Evolutionary conservation across 495 filamentous ascomycete genomes (phyloP).

Genomic region (Aspergillus affinis): DNA sequence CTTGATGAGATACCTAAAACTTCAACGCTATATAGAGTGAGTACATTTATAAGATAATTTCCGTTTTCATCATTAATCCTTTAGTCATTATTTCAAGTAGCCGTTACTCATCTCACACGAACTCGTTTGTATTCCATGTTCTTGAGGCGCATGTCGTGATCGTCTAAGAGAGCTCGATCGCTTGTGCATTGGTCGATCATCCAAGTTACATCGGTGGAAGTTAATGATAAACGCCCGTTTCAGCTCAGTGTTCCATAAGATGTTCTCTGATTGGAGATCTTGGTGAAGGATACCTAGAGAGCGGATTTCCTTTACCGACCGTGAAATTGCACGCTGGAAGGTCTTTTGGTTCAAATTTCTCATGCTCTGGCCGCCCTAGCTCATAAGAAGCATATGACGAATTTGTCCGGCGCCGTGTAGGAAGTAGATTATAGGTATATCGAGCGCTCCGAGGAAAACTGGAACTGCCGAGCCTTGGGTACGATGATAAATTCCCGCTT

Average conservation of each 20-base stretch:
- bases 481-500: constrained; percentile 36
- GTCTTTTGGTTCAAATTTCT: constrained; percentile 6
- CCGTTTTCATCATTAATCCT: too few relatives aligned
- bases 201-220: too few relatives aligned
- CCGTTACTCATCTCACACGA: too few relatives aligned
- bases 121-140: too few relatives aligned
- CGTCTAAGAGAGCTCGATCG: too few relatives aligned
- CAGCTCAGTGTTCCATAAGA: constrained; percentile 34
- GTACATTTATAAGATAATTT: too few relatives aligned
- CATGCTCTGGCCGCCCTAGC: constrained; percentile 39
- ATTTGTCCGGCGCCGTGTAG: constrained; percentile 41
- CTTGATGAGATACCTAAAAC: too few relatives aligned
- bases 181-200: too few relatives aligned
- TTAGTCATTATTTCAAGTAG: too few relatives aligned
- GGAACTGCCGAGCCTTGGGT: constrained; percentile 42
- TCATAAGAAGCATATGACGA: constrained; percentile 49
- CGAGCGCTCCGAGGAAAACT: constrained; percentile 45
- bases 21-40: too few relatives aligned
- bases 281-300: constrained; percentile 21
- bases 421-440: constrained; percentile 38
- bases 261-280: constrained; percentile 27
- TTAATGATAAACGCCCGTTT: constrained; percentile 31
- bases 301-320: constrained; percentile 22
- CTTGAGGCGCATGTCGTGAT: too few relatives aligned
- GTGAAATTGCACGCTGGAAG: constrained; percentile 13